A percentile compares a stretch with the other conserved stretches of the same genome.
Conservation (phyloP, 1,284 basidiomycete genomes). For the Malassezia equina region DNA sequence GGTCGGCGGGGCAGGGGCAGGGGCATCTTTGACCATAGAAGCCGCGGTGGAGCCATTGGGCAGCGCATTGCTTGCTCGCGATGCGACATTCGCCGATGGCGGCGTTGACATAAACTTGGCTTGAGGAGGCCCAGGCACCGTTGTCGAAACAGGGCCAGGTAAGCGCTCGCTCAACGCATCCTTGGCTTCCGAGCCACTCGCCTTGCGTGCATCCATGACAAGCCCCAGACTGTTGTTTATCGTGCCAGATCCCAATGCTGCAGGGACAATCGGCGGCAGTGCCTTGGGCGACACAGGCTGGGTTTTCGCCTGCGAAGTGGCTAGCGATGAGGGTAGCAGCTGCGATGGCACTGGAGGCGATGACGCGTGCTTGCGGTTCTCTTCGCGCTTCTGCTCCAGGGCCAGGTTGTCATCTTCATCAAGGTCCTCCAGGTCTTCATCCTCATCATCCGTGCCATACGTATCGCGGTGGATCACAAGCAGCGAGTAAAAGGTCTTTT, state of each 20-base stretch:
- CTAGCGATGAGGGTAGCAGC: background rate
- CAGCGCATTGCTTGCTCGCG: background rate
- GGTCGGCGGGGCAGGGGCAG: background rate
- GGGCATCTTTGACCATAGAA: background rate
- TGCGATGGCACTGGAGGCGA: background rate
- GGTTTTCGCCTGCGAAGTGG: background rate
- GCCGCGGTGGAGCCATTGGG: background rate
- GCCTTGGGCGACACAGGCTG: background rate
- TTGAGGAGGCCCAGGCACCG: background rate
- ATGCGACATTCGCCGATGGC: background rate
- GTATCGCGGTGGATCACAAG: constrained; percentile 43
- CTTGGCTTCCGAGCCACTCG: background rate
- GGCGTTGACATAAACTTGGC: background rate
- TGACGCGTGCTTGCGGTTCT: background rate
- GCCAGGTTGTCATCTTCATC: constrained; percentile 19
- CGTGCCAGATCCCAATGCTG: background rate
- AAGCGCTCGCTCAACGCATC: background rate
- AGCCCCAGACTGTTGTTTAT: background rate
- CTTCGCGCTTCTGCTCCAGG: constrained; percentile 6
- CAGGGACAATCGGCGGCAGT: constrained; percentile 1
- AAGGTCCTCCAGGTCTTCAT: constrained; percentile 24
- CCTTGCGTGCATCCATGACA: background rate
- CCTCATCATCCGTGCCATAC: constrained; percentile 42
- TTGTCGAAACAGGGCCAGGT: background rate
- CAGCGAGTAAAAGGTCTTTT: constrained; percentile 46